Evolutionary conservation across 225 moss, liverwort and hornwort species (phyloP), one percentile per base, ranked within the genome.

Genomic region (Physcomitrium patens): DNA sequence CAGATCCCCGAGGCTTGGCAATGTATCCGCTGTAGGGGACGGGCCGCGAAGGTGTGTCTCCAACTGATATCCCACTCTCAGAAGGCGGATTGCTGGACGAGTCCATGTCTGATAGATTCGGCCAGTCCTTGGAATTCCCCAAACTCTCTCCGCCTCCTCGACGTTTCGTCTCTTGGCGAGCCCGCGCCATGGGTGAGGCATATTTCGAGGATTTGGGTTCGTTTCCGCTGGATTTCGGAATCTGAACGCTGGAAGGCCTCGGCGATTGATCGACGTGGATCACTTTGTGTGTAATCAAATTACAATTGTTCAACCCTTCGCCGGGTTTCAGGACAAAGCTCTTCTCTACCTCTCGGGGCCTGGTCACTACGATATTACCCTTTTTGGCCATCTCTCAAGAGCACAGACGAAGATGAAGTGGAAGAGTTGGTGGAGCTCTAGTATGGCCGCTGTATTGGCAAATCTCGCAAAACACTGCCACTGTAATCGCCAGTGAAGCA

Each of bases 311-410:
- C n/a, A 80, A 28, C 0, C 84, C 80, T 49, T 80, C 80, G 2
- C 84, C 84, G 37, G 70, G 69, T 60, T 84, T 80, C 47, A 77
- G 41, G 12, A 77, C 80, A 48, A 84, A 84, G 70, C 80, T 84
- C 65, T 79, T 72, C 67, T 79, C 79, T 28, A 15, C 49, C 14
- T 49, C 49, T 49, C 49, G 31, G 31, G 31, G 31, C 31, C 31
- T 49, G 4, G 67, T 79, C 20, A 8, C 18, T 43, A 70, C 73
- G 63, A 79, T 79, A 10, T 1, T 24, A 9, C 47, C 55, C 12
- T 7, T 28, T 19, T 22, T 15, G 12, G 12, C 49, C 49, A 49
- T 49, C 15, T 49, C 13, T 49, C 7, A 37, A 37, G 31, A 37
- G 31, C 7, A 7, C 31, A 37, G 31, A 37, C 4, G 31, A 37